Conservation (phyloP, 495 filamentous ascomycete species). For the Glarea lozoyensis region DNA sequence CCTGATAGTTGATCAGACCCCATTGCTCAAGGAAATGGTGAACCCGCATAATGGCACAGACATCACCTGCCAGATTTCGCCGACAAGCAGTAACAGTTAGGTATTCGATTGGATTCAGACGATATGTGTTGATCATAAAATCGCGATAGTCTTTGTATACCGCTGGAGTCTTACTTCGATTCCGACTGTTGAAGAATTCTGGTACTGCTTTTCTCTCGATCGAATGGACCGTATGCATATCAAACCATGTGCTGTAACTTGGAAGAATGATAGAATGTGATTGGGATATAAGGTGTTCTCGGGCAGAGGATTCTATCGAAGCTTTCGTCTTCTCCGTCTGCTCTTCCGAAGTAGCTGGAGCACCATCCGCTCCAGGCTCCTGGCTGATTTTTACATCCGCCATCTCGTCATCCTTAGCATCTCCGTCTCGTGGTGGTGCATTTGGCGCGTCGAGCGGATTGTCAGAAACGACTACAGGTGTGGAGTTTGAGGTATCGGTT, state of each 20-base stretch:
- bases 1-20: conserved; percentile 98
- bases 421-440: conserved; percentile 60
- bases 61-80: conserved; percentile 91
- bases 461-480: conserved; percentile 54
- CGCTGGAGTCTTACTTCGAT: conserved; percentile 94
- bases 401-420: conserved; percentile 80
- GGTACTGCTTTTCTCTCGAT: conserved; percentile 88
- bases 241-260: conserved; percentile 96
- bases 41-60: conserved; percentile 97
- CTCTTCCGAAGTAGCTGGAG: conserved; percentile 27
- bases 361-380: conserved; percentile 29
- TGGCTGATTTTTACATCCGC: conserved; percentile 49
- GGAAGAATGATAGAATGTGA: conserved; percentile 92
- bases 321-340: conserved; percentile 50
- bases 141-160: conserved; percentile 98
- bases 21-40: conserved; percentile 98
- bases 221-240: conserved; percentile 83
- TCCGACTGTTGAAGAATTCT: conserved; percentile 96
- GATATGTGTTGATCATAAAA: conserved; percentile 99
- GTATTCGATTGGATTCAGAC: conserved; percentile 90
- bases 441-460: conserved; percentile 81
- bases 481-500: conserved; percentile 41
- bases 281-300: conserved; percentile 83
- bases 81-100: conserved; percentile 96
- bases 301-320: conserved; percentile 73